Evolutionary conservation across 164 flowering plant genomes (phyloP).

Genomic region (Hamamelis virginiana): DNA sequence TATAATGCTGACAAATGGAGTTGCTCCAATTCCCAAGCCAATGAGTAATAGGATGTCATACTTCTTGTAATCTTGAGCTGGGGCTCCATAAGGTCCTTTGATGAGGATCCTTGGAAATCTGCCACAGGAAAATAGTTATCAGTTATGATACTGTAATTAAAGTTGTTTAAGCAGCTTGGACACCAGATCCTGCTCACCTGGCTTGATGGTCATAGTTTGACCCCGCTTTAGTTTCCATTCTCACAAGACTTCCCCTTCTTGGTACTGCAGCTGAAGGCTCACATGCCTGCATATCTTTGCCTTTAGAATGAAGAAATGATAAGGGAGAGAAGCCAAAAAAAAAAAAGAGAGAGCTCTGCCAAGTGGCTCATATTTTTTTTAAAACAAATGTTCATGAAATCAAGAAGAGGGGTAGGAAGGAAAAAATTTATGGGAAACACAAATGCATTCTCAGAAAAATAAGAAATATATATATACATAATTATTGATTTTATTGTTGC

Average conservation of each 20-base stretch:
- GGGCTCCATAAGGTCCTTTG: conserved; percentile 93
- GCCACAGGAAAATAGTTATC: conserved; percentile 12
- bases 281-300: conserved; percentile 49
- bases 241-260: conserved; percentile 43
- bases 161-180: not conserved
- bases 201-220: conserved; percentile 27
- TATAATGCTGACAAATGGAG: conserved; percentile 89
- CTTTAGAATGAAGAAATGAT: not conserved
- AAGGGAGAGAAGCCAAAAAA: no score
- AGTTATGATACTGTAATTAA: not conserved
- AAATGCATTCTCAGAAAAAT: no score
- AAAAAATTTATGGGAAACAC: not conserved
- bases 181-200: conserved; percentile 32
- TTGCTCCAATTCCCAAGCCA: conserved; percentile 96
- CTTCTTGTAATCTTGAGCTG: conserved; percentile 82
- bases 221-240: conserved; percentile 61
- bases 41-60: conserved; percentile 81
- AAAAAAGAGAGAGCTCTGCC: no score
- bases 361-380: no score
- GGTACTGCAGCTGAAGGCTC: conserved; percentile 36
- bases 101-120: conserved; percentile 74
- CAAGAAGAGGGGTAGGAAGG: not conserved
- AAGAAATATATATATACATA: no score
- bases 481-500: no score
- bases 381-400: not conserved